A percentile compares a stretch with the other conserved stretches of the same genome.
Evolutionary conservation across 768 basidiomycete genomes (phyloP).

Genomic region (Leccinum variicolor): DNA sequence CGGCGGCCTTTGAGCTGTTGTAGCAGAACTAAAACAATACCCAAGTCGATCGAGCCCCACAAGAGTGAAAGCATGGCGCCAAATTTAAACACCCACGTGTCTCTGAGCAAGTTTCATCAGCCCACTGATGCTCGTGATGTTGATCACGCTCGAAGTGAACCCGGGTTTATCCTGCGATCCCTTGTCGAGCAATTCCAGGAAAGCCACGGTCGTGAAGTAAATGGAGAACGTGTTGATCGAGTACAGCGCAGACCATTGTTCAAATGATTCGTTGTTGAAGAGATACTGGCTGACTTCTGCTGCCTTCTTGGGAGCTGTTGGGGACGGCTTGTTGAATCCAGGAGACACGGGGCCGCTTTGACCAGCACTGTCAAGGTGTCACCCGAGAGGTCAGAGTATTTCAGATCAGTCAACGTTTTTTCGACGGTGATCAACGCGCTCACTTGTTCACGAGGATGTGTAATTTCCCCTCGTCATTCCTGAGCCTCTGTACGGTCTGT

Average conservation of each 20-base stretch:
- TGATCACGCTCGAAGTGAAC: constrained; percentile 67
- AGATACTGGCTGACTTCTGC: constrained; percentile 66
- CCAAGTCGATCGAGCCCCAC: not conserved
- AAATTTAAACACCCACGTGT: constrained; percentile 62
- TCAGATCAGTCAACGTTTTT: not conserved
- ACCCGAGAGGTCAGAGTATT: not conserved
- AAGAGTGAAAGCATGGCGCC: not conserved
- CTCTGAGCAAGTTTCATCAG: constrained; percentile 66
- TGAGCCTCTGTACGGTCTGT: constrained; percentile 41
- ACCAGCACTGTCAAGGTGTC: constrained; percentile 53
- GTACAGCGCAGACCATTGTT: constrained; percentile 61
- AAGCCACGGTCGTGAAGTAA: constrained; percentile 74
- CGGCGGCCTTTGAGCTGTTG: constrained; percentile 78
- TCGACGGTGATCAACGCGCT: constrained; percentile 9
- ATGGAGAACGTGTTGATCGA: constrained; percentile 70
- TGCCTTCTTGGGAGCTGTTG: constrained; percentile 59
- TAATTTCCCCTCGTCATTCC: constrained; percentile 53
- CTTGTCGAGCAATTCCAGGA: constrained; percentile 70
- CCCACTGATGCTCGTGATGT: constrained; percentile 78
- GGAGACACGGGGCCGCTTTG: constrained; percentile 61
- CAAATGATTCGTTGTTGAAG: constrained; percentile 64
- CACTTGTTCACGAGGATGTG: constrained; percentile 86
- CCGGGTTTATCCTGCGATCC: constrained; percentile 58
- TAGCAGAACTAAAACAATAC: constrained; percentile 60
- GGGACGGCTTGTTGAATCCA: constrained; percentile 54